Base-by-base conservation (phyloP, 2,329 filamentous ascomycete species). In the Chaetomiaceae sp. region DNA sequence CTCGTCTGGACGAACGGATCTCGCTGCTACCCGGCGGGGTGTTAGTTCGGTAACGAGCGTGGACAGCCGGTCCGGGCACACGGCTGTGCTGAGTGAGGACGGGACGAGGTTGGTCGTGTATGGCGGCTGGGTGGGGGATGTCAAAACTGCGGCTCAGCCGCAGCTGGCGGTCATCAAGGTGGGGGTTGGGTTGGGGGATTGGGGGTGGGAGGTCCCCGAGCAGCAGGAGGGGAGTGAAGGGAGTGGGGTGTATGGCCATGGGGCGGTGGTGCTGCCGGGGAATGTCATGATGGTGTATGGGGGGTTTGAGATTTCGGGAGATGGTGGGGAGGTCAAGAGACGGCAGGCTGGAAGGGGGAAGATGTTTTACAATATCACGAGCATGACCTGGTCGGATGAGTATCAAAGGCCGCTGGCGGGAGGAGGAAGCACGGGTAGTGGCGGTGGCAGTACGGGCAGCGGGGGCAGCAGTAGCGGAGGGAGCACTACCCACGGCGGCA, bases 101-200 rank as follows among this genome's bases (percentile, higher is more conserved):
- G 91, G 91, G 0, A 81, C 75, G 23, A 83, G 80, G n/a, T 75
- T 97, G 8, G 74, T 96, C 37, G 73, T 99, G 1, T 77, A 91
- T 55, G 94, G 94, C 19, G 94, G 94, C 1, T 99, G 94, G 94
- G 90, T 96, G 4, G 92, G 91, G 3, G 84, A 95, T 64, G 77
- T 87, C 0, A 78, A 74, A 8, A 87, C 84, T 29, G 81, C 91
- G 1, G 94, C 94, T 0, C 76, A 84, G 27, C 94, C 94, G 1
- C 90, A 96, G 65, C 75, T 97, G 23, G 88, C 83, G 0, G 71
- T 96, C 3, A 73, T 97, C 3, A 76, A 89, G 54, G 76, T 96
- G 53, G 89, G 86, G 6, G 79, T 85, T 56, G 84, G 84, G 4
- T 94, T 89, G 65, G 87, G 85, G 8, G 75, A 81, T 29, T 92